phyloP scores from a whole-genome alignment of 2,329 filamentous ascomycete genomes.

The Nigrograna mackinnonii region DNA sequence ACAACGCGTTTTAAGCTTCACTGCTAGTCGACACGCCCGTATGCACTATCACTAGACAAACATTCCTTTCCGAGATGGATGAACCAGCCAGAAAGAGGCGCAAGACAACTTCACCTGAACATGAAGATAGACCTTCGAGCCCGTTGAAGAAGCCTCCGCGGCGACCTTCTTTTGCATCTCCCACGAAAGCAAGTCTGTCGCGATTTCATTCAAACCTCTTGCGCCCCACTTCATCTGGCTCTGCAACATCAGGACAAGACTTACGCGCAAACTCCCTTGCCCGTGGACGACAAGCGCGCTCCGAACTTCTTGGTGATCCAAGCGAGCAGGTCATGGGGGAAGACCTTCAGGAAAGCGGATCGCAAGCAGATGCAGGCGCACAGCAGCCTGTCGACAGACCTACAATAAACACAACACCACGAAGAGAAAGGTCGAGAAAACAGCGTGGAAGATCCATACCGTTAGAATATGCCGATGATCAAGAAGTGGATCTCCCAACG shows the following conservation, averaged over 20 bases:
- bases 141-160: slow-evolving; percentile 29
- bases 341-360: not conserved
- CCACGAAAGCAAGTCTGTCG: slow-evolving; percentile 44
- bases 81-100: slow-evolving; percentile 38
- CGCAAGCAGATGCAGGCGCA: not conserved
- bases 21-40: too few relatives aligned
- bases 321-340: not conserved
- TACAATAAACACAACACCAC: slow-evolving; percentile 16
- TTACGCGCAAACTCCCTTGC: slow-evolving; percentile 14
- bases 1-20: too few relatives aligned
- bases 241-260: slow-evolving; percentile 9
- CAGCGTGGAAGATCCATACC: not conserved
- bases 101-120: slow-evolving; percentile 33
- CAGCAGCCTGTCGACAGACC: not conserved
- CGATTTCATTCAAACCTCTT: slow-evolving; percentile 41
- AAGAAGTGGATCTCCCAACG: slow-evolving; percentile 22
- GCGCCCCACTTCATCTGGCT: slow-evolving; percentile 16
- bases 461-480: slow-evolving; percentile 8
- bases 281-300: slow-evolving; percentile 23
- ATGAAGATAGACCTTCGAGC: slow-evolving; percentile 11
- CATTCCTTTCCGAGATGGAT: too few relatives aligned
- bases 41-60: too few relatives aligned
- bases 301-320: slow-evolving; percentile 18
- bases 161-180: slow-evolving; percentile 42
- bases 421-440: slow-evolving; percentile 7